phyloP scores from a whole-genome alignment of 2,329 filamentous ascomycete genomes.

The Beauveria scarabaeidicola region DNA sequence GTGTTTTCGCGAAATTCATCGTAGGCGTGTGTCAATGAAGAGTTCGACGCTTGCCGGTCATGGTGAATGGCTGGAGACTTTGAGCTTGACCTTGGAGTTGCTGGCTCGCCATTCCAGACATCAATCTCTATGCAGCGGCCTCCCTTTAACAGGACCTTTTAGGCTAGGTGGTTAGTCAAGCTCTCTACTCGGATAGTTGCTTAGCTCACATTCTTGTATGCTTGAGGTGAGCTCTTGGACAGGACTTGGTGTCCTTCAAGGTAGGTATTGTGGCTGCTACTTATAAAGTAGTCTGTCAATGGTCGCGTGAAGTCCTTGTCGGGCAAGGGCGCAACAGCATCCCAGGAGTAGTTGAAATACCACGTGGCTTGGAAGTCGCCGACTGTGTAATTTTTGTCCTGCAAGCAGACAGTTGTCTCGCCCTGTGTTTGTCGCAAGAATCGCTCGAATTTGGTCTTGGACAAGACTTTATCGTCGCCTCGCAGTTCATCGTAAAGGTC shows the following conservation, averaged over 20 bases:
- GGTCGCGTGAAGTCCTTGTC: slow-evolving; percentile 55
- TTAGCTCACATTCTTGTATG: slow-evolving; percentile 62
- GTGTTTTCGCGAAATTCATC: slow-evolving; percentile 23
- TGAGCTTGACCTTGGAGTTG: slow-evolving; percentile 25
- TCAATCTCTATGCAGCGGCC: slow-evolving; percentile 93
- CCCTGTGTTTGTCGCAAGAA: slow-evolving; percentile 46
- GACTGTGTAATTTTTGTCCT: slow-evolving; percentile 34
- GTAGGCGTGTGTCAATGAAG: slow-evolving; percentile 32
- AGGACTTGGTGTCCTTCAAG: slow-evolving; percentile 78
- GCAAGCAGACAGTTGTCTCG: slow-evolving; percentile 27
- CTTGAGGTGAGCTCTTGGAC: slow-evolving; percentile 66
- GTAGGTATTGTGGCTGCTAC: slow-evolving; percentile 92
- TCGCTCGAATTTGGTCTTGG: slow-evolving; percentile 30
- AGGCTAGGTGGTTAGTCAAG: not conserved
- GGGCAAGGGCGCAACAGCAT: slow-evolving; percentile 35
- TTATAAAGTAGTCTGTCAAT: slow-evolving; percentile 87
- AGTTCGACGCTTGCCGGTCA: slow-evolving; percentile 36
- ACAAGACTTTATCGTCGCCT: slow-evolving; percentile 22
- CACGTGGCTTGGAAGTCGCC: slow-evolving; percentile 44
- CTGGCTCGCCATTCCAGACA: slow-evolving; percentile 71
- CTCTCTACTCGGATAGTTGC: no score
- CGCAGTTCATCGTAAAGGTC: slow-evolving; percentile 39
- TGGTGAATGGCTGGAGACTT: slow-evolving; percentile 36
- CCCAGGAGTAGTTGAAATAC: slow-evolving; percentile 34
- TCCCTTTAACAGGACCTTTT: slow-evolving; percentile 60